Conservation (phyloP, 2,329 filamentous ascomycete genomes). For the Achaetomium macrosporum region DNA sequence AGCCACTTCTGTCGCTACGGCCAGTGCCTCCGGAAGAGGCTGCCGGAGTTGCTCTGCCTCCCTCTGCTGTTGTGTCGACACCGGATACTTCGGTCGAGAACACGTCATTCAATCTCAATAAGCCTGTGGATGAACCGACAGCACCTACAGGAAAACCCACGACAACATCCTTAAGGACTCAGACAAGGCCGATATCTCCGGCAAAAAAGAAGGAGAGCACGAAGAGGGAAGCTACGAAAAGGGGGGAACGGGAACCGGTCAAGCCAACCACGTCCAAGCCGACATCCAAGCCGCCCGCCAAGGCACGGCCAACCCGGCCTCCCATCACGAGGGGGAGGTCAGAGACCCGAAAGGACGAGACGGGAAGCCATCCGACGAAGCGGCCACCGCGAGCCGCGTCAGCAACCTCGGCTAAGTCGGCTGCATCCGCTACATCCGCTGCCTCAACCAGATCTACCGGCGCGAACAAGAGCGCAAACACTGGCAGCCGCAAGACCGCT, state of each 20-base stretch:
- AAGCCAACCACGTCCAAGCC: conserved; percentile 2
- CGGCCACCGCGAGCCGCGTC: background rate
- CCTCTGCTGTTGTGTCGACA: conserved; percentile 19
- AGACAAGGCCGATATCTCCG: background rate
- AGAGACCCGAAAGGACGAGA: conserved; percentile 7
- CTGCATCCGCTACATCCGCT: background rate
- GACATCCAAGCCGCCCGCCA: conserved; percentile 2
- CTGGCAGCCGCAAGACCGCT: background rate
- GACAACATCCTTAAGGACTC: background rate
- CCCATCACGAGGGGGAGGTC: conserved; percentile 8
- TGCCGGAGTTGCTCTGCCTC: conserved; percentile 15
- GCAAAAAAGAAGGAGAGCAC: background rate
- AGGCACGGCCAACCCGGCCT: conserved; percentile 2
- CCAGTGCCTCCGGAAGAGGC: conserved; percentile 20
- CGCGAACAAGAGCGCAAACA: conserved; percentile 3
- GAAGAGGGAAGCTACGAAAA: background rate
- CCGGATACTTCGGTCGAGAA: conserved; percentile 16
- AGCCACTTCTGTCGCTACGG: conserved; percentile 18
- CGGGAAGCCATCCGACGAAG: background rate
- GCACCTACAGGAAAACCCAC: conserved; percentile 4
- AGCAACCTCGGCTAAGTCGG: conserved; percentile 3
- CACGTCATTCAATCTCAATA: background rate
- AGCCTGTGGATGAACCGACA: conserved; percentile 4
- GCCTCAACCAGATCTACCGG: conserved; percentile 2
- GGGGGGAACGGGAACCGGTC: background rate